Evolutionary conservation across 805 yeast genomes (phyloP), one percentile per base, ranked within the genome.

Genomic region (Metschnikowia lachancei): DNA sequence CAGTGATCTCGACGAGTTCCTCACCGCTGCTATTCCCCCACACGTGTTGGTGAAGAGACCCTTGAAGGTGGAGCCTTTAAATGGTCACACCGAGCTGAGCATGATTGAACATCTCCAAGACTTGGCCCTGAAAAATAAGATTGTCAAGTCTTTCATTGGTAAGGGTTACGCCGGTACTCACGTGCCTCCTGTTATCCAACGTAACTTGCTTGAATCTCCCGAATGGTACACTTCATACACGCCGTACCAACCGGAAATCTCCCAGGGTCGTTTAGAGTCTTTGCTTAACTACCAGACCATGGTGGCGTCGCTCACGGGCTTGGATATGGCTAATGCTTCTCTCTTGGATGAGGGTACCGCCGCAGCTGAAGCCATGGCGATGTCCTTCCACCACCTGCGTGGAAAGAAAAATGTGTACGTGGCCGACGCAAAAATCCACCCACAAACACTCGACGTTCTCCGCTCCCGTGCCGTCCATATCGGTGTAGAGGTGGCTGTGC

Each of bases 221-320:
- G 96, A 90, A 63, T 94, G 99, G 99, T 94, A 94, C 74, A 94
- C 99, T 17, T 89, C 97, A 1, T 94, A 94, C 65, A 94, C 99
- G 19, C 99, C 99, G 30, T 94, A 94, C 66, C 99, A 94, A 71
- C 97, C 99, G 0, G 99, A 94, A 66, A 91, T 94, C 48, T 86
- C 97, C 1, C 99, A 94, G 69, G 99, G 99, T 45, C 82, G 99
- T 58, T 76, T 94, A 58, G 96, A 92, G 69, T 82, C 94, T 18
- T 72, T 94, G 52, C 72, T 94, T 52, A 94, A 94, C 67, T 94
- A 79, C 70, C 99, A 94, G 70, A 94, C 99, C n/a, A 75, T 92
- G 60, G 76, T 94, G 13, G 69, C 90, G 24, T 96, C 94, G 50
- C 76, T 94, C 54, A 94, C 99, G 0, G 99, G 98, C 1, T 75